These are phyloP conservation scores for Candida andamanensis DNA, from an alignment of 805 yeast genomes.

Conservation along the genomic window DNA sequence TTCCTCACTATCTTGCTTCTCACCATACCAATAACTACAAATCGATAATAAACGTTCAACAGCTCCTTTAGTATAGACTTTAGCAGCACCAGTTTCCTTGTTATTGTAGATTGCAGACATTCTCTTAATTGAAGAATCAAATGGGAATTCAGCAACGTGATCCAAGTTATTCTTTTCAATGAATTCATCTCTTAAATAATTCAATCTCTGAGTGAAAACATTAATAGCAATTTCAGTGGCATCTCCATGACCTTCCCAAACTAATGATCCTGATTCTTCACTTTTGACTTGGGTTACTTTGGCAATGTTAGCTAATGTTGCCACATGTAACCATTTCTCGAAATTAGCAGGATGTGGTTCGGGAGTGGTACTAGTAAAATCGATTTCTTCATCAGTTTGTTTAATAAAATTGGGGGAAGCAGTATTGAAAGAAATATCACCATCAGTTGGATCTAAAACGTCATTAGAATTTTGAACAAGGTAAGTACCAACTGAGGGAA, in stretches of 20 bases:
- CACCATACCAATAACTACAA: slow-evolving; percentile 21
- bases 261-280: slow-evolving; percentile 34
- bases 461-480: slow-evolving; percentile 51
- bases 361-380: slow-evolving; percentile 16
- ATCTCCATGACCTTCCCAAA: slow-evolving; percentile 63
- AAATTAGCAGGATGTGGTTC: slow-evolving; percentile 22
- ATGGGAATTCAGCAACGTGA: slow-evolving; percentile 26
- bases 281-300: slow-evolving; percentile 46
- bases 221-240: slow-evolving; percentile 33
- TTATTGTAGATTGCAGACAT: slow-evolving; percentile 24
- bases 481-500: slow-evolving; percentile 58
- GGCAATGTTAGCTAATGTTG: slow-evolving; percentile 80
- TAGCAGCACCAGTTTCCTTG: slow-evolving; percentile 1
- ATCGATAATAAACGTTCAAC: slow-evolving; percentile 24
- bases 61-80: slow-evolving; percentile 27
- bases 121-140: slow-evolving; percentile 29
- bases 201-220: slow-evolving; percentile 25
- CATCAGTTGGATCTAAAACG: slow-evolving; percentile 61
- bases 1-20: slow-evolving; percentile 5
- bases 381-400: slow-evolving; percentile 34
- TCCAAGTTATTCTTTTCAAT: slow-evolving; percentile 11
- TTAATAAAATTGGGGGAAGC: slow-evolving; percentile 32
- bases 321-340: slow-evolving; percentile 53
- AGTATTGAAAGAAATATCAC: slow-evolving; percentile 35
- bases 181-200: slow-evolving; percentile 16